Conservation (phyloP, 1,139 yeast species). For the Magnusiomyces tetraspermus region DNA sequence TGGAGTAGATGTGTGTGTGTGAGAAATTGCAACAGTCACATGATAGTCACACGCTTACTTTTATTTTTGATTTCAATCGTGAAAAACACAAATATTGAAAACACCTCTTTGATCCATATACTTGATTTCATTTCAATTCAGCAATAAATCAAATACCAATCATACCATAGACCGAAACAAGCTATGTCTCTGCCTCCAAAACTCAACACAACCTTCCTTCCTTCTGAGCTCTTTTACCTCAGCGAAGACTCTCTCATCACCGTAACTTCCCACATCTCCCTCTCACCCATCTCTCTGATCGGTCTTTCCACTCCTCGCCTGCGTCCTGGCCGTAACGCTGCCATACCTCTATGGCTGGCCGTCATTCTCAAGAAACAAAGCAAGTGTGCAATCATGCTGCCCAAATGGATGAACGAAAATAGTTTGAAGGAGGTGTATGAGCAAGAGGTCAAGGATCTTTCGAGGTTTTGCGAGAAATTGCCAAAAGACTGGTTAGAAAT, state of each 20-base stretch:
- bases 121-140: not conserved
- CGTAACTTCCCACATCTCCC: constrained; percentile 65
- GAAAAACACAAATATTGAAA: too few relatives aligned
- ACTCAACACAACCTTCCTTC: constrained; percentile 51
- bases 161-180: not conserved
- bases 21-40: too few relatives aligned
- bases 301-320: constrained; percentile 47
- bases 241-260: constrained; percentile 72
- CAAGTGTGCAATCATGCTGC: constrained; percentile 78
- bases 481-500: constrained; percentile 88
- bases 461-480: constrained; percentile 50
- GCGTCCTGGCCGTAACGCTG: constrained; percentile 59
- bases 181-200: constrained; percentile 57
- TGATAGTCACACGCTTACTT: too few relatives aligned
- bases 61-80: too few relatives aligned
- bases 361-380: constrained; percentile 71
- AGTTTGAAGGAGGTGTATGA: constrained; percentile 52
- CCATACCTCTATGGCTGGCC: constrained; percentile 85
- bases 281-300: constrained; percentile 54
- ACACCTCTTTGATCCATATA: not conserved
- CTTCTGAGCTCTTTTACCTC: constrained; percentile 70
- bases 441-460: constrained; percentile 51
- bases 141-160: not conserved
- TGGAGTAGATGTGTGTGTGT: too few relatives aligned
- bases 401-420: constrained; percentile 69